Evolutionary conservation across 129 eudicot species (phyloP), one percentile per base, ranked within the genome.

Genomic region (Tanacetum coccineum): DNA sequence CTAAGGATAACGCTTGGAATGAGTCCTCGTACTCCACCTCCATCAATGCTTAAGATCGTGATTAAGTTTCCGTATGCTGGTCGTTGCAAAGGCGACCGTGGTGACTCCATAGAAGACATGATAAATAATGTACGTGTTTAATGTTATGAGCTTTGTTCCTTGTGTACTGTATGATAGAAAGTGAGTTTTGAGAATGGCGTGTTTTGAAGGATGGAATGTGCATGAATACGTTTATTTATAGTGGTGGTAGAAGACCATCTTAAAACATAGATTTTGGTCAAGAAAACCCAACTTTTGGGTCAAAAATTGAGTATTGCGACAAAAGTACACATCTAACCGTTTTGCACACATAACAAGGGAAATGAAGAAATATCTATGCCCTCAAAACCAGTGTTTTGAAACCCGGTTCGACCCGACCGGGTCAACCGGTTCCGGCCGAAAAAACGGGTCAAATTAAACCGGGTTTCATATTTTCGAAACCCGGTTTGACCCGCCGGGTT

Each of bases 11-110:
- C 63, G n/a, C 74, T 68, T 48, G 81, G 81, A 56, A 76, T 76
- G 71, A 76, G 55, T 48, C 81, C 81, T 70, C 76, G 74, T 21
- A 76, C 76, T 4, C 81, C 81, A 45, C 81, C 76, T 17, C 81
- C 76, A 46, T 76, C 81, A 30, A 76, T 76, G 64, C 81, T 76
- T 28, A 76, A 44, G 50, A 76, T 46, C 3, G 81, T 76, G 76
- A 76, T 70, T 36, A 76, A 45, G 76, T 76, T 55, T 13, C 81
- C 81, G 6, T 76, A 76, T 22, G 76, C 32, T n/a, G 80, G 80
- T 68, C 49, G 70, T 22, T 68, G 80, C 56, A 76, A 45, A 51
- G 74, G 75, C 3, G 28, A 40, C 55, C 59, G 46, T 9, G 75
- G 74, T 59, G 55, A 54, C 30, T 59, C 79, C 14, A 32, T 30